These are phyloP conservation scores for Filobasidium floriforme DNA, from an alignment of 768 basidiomycete species.

Conservation along the genomic window DNA sequence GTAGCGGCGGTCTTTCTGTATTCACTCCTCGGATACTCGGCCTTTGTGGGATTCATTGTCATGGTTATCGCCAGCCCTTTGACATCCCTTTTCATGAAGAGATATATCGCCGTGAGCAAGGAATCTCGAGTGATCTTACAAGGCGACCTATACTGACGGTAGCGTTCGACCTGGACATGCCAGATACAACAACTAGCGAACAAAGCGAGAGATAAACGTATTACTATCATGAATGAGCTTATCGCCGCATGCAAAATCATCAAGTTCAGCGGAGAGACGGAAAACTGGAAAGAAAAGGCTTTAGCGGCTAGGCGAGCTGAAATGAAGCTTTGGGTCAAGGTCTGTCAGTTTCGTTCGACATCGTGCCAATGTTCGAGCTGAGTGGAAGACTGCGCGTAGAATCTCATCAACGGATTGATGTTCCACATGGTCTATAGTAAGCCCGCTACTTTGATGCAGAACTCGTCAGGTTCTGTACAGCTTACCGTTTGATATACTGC, in stretches of 20 bases:
- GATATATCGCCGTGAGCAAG: slow-evolving; percentile 55
- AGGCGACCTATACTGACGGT: no score
- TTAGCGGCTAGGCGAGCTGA: slow-evolving; percentile 18
- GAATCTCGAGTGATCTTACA: background rate
- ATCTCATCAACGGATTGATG: slow-evolving; percentile 13
- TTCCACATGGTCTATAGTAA: slow-evolving; percentile 15
- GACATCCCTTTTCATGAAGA: slow-evolving; percentile 59
- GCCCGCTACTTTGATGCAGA: background rate
- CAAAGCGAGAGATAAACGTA: slow-evolving; percentile 62
- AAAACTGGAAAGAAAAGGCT: slow-evolving; percentile 17
- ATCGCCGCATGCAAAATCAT: slow-evolving; percentile 48
- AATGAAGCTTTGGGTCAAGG: slow-evolving; percentile 13
- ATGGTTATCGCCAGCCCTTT: slow-evolving; percentile 62
- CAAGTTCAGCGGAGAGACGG: slow-evolving; percentile 23
- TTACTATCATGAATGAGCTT: slow-evolving; percentile 69
- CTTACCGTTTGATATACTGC: background rate
- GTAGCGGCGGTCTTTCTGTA: slow-evolving; percentile 3
- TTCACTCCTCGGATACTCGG: slow-evolving; percentile 58
- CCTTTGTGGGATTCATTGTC: slow-evolving; percentile 69
- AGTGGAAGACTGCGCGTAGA: background rate
- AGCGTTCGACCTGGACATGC: no score
- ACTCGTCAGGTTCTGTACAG: background rate
- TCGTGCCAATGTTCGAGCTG: no score
- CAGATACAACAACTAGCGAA: slow-evolving; percentile 14
- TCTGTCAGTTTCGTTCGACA: background rate